Percentiles rank a stretch among this genome's conserved stretches.
These are phyloP conservation scores for Chionographis japonica DNA, from an alignment of 106 monocot genomes.

Conservation along the genomic window DNA sequence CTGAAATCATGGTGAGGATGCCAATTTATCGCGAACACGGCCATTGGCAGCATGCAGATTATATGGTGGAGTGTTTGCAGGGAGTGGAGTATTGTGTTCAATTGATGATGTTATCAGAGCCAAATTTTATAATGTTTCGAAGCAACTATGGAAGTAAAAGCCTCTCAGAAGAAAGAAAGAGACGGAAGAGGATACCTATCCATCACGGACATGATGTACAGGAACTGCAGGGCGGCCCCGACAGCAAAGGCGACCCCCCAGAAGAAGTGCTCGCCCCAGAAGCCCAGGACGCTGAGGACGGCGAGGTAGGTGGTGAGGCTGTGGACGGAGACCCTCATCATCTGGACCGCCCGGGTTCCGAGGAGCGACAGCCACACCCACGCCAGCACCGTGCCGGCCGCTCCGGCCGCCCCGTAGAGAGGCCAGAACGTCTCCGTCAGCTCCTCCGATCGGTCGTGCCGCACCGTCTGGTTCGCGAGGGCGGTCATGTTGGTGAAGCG, in stretches of 20 bases:
- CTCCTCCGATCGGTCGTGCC: slow-evolving; percentile 13
- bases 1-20: too few species aligned
- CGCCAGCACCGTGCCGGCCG: slow-evolving; percentile 50
- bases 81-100: too few species aligned
- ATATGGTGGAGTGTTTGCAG: too few species aligned
- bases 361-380: slow-evolving; percentile 68
- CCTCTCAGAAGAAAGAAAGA: background rate
- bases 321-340: slow-evolving; percentile 83
- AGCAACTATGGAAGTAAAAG: too few species aligned
- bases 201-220: slow-evolving; percentile 85
- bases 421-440: slow-evolving; percentile 95
- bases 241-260: slow-evolving; percentile 92
- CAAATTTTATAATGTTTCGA: too few species aligned
- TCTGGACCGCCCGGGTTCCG: slow-evolving; percentile 44
- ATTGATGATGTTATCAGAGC: too few species aligned
- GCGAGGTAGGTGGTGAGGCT: slow-evolving; percentile 81
- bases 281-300: slow-evolving; percentile 88
- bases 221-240: slow-evolving; percentile 74
- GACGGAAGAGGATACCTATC: slow-evolving; percentile 54
- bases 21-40: too few species aligned
- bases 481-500: slow-evolving; percentile 56
- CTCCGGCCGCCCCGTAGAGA: slow-evolving; percentile 79
- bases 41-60: too few species aligned
- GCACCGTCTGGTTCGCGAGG: slow-evolving; percentile 4
- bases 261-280: slow-evolving; percentile 82